Evolutionary conservation across 495 filamentous ascomycete genomes (phyloP).

Genomic region (Jackrogersella multiformis): DNA sequence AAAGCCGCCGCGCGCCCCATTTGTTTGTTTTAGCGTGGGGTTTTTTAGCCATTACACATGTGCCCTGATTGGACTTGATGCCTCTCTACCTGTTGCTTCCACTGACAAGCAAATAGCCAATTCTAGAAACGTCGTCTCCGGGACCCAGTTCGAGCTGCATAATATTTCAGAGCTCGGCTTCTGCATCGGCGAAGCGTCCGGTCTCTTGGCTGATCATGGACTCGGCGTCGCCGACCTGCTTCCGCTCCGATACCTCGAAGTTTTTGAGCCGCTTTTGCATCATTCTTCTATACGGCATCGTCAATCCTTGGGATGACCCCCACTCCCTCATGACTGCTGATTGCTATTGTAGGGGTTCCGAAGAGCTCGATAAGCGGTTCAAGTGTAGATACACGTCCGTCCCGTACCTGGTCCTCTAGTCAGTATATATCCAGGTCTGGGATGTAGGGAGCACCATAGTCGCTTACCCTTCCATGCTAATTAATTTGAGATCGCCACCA

Average conservation of each 20-base stretch:
- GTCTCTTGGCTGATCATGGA: conserved; percentile 64
- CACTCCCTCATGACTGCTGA: conserved; percentile 90
- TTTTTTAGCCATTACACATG: conserved; percentile 8
- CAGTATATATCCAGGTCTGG: conserved; percentile 1
- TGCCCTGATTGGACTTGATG: neutral
- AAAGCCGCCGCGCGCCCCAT: conserved; percentile 3
- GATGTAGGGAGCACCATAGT: conserved; percentile 1
- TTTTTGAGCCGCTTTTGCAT: conserved; percentile 67
- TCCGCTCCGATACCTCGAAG: conserved; percentile 79
- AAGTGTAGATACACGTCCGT: conserved; percentile 98
- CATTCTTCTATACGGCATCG: conserved; percentile 67
- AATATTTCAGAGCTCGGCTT: conserved; percentile 31
- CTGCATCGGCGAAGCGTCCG: conserved; percentile 27
- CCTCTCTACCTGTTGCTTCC: neutral
- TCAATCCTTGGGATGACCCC: conserved; percentile 85
- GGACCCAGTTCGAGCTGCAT: neutral
- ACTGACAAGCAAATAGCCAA: neutral
- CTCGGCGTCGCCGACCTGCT: conserved; percentile 88
- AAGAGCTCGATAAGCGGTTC: conserved; percentile 92
- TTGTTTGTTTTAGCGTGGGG: conserved; percentile 2
- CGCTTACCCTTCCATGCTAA: conserved; percentile 98
- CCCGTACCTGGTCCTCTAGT: conserved; percentile 74
- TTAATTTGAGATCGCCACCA: conserved; percentile 94
- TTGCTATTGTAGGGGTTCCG: conserved; percentile 98
- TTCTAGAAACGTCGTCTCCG: neutral